Evolutionary conservation across 148 eudicot species (phyloP).

Genomic region (Spergularia marina): DNA sequence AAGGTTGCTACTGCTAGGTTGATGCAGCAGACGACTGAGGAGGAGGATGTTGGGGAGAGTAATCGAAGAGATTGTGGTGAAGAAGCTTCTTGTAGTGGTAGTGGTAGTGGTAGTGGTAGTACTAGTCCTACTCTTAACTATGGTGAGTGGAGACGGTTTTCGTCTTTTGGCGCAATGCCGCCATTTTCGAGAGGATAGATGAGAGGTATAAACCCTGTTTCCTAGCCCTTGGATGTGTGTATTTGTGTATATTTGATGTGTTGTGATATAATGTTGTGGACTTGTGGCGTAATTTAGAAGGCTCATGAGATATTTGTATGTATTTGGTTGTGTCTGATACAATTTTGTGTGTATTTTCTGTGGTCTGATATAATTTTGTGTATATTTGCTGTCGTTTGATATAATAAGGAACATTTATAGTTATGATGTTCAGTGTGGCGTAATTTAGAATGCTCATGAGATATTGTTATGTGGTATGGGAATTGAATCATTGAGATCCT

Average conservation of each 20-base stretch:
- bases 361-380: not conserved
- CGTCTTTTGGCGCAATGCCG: constrained; percentile 45
- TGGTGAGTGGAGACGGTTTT: constrained; percentile 63
- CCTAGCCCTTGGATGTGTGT: no score
- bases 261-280: no score
- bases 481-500: not conserved
- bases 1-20: constrained; percentile 89
- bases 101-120: constrained; percentile 9
- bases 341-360: no score
- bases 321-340: not conserved
- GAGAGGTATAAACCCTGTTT: constrained; percentile 41
- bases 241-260: no score
- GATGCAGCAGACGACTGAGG: constrained; percentile 77
- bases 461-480: no score
- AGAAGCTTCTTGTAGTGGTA: constrained; percentile 18
- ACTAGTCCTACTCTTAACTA: constrained; percentile 33
- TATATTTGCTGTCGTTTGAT: not conserved
- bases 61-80: constrained; percentile 11
- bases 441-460: not conserved
- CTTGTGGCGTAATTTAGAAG: no score
- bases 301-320: not conserved
- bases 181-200: constrained; percentile 65
- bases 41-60: constrained; percentile 31
- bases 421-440: not conserved
- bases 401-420: not conserved